Evolutionary conservation across 305 asterid species (phyloP).

Genomic region (Fraxinus latifolia): DNA sequence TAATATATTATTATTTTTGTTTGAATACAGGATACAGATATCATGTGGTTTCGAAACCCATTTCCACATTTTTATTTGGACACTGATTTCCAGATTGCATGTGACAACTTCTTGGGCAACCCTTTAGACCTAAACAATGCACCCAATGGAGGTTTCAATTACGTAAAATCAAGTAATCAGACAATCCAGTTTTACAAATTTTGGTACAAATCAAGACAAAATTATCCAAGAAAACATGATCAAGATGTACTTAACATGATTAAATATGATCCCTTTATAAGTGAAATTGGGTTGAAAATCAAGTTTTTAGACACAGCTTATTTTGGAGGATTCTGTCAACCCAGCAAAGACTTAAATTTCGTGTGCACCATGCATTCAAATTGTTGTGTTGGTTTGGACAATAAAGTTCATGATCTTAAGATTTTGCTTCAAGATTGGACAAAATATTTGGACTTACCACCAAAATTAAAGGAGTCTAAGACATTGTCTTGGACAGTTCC

Average conservation of each 20-base stretch:
- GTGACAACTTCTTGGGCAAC: slow-evolving; percentile 36
- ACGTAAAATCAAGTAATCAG: slow-evolving; percentile 39
- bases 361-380: slow-evolving; percentile 67
- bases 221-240: slow-evolving; percentile 40
- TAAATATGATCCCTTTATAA: slow-evolving; percentile 35
- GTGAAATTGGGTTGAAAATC: slow-evolving; percentile 38
- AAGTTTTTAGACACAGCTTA: slow-evolving; percentile 42
- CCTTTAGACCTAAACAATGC: slow-evolving; percentile 28
- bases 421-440: slow-evolving; percentile 52
- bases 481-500: slow-evolving; percentile 39
- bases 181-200: slow-evolving; percentile 47
- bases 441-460: slow-evolving; percentile 33
- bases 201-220: slow-evolving; percentile 41
- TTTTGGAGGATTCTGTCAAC: slow-evolving; percentile 58
- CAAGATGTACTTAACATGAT: slow-evolving; percentile 51
- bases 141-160: slow-evolving; percentile 51
- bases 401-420: slow-evolving; percentile 53
- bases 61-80: slow-evolving; percentile 39
- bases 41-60: slow-evolving; percentile 57
- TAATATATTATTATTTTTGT: background rate
- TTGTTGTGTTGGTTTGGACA: slow-evolving; percentile 57
- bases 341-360: slow-evolving; percentile 42
- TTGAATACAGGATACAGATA: slow-evolving; percentile 46
- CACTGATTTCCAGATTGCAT: slow-evolving; percentile 46
- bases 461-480: slow-evolving; percentile 11